Base-by-base conservation (phyloP, 768 basidiomycete genomes). In the Xerocomus spinulosus region DNA sequence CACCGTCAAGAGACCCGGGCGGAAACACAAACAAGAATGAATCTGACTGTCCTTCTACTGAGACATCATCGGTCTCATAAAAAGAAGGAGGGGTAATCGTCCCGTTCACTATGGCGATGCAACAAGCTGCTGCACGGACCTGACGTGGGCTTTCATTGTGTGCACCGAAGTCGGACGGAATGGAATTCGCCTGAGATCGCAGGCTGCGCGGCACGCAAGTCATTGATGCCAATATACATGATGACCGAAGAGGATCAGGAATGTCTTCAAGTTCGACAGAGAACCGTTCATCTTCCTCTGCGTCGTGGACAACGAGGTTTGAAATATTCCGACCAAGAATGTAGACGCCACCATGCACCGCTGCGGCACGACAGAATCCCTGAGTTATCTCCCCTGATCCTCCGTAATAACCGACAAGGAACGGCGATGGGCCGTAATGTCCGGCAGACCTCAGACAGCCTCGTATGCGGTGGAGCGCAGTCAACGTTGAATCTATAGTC, bases 361-460 rank as follows among this genome's bases (percentile, higher is more conserved):
- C 95, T 13, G 91, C 76, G 18, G 87, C 80, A 14, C 93, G 89
- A 61, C 81, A 85, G 58, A 88, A 98, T 2, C 93, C 94, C 67
- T 97, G 95, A 0, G 87, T 79, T 10, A 97, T 82, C 60, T 97
- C 95, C 5, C 95, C 95, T 0, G 85, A 75, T 17, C 92, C 90
- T 15, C 95, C 95, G 62, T 96, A 97, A 56, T 96, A 92, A 0
- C 92, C 92, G n/a, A 98, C 75, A 14, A 98, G 78, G 70, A 92
- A 97, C 2, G 93, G 82, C 0, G 82, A 82, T n/a, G 67, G 77
- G 65, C 94, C 94, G 59, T 96, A 97, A 25, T 90, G 77, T 3
- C 94, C 93, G 15, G 81, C 68, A 0, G 92, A 90, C 40, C 75
- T 82, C 13, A 97, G 73, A 61, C 88, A 92, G 20, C 73, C 68